Conservation (phyloP, 2,329 filamentous ascomycete species). For the Fusarium odoratissimum region DNA sequence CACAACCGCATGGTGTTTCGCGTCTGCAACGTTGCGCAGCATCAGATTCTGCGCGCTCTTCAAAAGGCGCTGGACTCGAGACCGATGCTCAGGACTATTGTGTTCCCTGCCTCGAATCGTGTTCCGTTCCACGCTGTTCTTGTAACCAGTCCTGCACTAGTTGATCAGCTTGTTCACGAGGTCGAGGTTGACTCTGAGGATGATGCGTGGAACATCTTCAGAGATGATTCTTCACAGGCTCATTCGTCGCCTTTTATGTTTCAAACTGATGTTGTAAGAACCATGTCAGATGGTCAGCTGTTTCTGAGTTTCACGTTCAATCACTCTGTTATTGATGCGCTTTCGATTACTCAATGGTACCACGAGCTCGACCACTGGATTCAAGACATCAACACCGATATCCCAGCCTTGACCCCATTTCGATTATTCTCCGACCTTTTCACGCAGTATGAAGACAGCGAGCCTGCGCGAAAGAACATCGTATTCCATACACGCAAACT, state of each 20-base stretch:
- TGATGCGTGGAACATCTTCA: conserved; percentile 35
- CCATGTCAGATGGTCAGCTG: conserved; percentile 19
- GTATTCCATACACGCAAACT: conserved; percentile 47
- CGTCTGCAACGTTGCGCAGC: conserved; percentile 26
- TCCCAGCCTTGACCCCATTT: conserved; percentile 45
- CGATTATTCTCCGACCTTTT: conserved; percentile 50
- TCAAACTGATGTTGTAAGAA: conserved; percentile 41
- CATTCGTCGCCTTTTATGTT: conserved; percentile 49
- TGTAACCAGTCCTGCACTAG: conserved; percentile 31
- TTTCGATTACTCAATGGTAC: conserved; percentile 49
- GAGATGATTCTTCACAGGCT: conserved; percentile 26
- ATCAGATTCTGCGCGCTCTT: conserved; percentile 45
- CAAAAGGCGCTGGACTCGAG: conserved; percentile 44
- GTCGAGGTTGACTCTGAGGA: conserved; percentile 35
- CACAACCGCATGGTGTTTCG: conserved; percentile 50
- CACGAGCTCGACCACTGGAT: conserved; percentile 50
- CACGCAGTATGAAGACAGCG: conserved; percentile 45
- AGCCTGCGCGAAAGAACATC: conserved; percentile 45
- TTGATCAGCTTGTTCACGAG: conserved; percentile 44
- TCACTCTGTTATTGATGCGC: conserved; percentile 52
- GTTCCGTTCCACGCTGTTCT: conserved; percentile 47
- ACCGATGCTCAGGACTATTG: conserved; percentile 47
- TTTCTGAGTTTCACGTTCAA: conserved; percentile 49
- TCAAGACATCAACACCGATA: conserved; percentile 18
- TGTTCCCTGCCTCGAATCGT: conserved; percentile 33